Base-by-base conservation (phyloP, 495 filamentous ascomycete species). In the Aspergillus haitiensis region DNA sequence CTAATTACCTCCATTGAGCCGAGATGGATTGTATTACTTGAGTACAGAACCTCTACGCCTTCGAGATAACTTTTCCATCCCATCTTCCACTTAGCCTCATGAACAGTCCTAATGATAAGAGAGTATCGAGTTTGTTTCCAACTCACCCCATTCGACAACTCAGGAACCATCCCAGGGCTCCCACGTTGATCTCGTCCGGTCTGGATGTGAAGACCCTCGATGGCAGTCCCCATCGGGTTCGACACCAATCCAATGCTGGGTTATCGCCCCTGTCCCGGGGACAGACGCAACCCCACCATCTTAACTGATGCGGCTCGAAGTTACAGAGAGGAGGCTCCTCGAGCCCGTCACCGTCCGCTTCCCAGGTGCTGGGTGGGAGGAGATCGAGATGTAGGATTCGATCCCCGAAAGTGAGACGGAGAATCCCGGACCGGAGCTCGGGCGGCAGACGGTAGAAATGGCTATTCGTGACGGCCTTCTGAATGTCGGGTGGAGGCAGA, bases 371-470 rank as follows among this genome's bases (percentile, higher is more conserved):
- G 9, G 45, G 45, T 4, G 45, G 45, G 0, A 48, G 12, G 9
- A 48, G 16, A 18, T 48, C 45, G n/a, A 48, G n/a, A 27, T 48
- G 45, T 11, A 48, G 10, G 45, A 48, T 48, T 5, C 45, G 45
- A 11, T 11, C 45, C n/a, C 45, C 45, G 45, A 48, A 48, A 5
- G 45, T 18, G 45, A 48, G 45, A 11, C 18, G 10, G 45, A 48
- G 45, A 6, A 48, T 48, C 5, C 5, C 10, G n/a, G n/a, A 18
- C 21, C 45, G 45, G n/a, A 48, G 45, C n/a, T 48, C 45, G 5
- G n/a, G 45, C 45, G 45, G 45, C 12, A 48, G 45, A 18, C 45
- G 45, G 16, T 48, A 48, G n/a, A 48, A 48, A 10, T 13, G 45
- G 45, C 45, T 48, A 6, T 16, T 48, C 6, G n/a, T 10, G 12